Evolutionary conservation across 2,329 filamentous ascomycete genomes (phyloP), one percentile per base, ranked within the genome.

Genomic region (Fusarium chuoi): DNA sequence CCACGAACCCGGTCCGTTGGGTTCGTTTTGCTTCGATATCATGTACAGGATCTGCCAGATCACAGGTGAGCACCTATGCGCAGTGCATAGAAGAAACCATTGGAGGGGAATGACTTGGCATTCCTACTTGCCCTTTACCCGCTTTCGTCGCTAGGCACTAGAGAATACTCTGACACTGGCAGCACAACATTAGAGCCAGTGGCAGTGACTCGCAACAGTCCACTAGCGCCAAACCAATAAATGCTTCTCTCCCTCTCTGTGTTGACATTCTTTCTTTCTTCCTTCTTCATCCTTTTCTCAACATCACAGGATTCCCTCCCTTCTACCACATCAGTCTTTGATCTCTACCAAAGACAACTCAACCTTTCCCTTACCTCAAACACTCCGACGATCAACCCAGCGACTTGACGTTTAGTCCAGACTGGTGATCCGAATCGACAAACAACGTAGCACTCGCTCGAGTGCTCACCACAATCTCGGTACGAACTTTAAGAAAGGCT

Each of bases 81-180:
- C n/a, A 26, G 0, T 45, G 24, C 24, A 20, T 26, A 18, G 30
- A 45, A 8, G 17, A 24, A 45, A 8, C 17, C 3, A 45, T 20
- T 7, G 7, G 6, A 26, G 7, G 42, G 17, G 11, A 45, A 18
- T 26, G 4, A 26, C 1, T 45, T 7, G 9, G 42, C 8, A 3
- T 20, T 3, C 1, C 24, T 45, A 5, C 17, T 0, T 45, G 17
- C 42, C 5, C 11, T 9, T 20, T 26, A 4, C 42, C 17, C 7
- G 1, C 7, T 9, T 26, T 26, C 12, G 7, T 45, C 4, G 2
- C 0, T 0, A 26, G 17, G 11, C 3, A 17, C 8, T 6, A 9
- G 42, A 45, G 24, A 20, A 14, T 14, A 10, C 11, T 45, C 26
- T 26, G 44, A 4, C 44, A 46, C 6, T 28, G 45, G 26, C 45